phyloP scores from a whole-genome alignment of 73 alveolate species.

The Paramecium biaurelia region DNA sequence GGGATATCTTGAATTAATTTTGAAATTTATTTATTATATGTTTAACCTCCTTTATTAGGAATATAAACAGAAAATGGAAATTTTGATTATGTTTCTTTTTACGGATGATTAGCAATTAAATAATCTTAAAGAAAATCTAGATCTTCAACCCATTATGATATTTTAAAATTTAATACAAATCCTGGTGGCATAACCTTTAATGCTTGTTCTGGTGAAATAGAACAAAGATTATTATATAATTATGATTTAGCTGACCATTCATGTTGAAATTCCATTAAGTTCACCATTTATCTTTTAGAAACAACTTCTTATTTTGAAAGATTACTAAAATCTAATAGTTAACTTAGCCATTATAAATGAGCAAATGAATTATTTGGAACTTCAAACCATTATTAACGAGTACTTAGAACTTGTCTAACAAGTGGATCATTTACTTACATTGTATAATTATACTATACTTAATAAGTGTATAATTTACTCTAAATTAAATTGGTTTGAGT shows the following conservation, averaged over 20 bases:
- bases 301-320: background rate
- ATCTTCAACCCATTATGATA: conserved; percentile 9
- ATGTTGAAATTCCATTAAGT: background rate
- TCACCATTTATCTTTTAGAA: conserved; percentile 35
- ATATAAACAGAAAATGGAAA: background rate
- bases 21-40: background rate
- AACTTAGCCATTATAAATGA: conserved; percentile 7
- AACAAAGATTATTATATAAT: background rate
- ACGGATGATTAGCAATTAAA: background rate
- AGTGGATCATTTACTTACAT: background rate
- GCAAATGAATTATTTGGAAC: background rate
- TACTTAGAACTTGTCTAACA: background rate
- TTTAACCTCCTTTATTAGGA: background rate
- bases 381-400: conserved; percentile 10
- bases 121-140: background rate
- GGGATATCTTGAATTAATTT: background rate
- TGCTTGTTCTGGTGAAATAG: conserved; percentile 5
- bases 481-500: background rate
- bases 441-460: background rate
- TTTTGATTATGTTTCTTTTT: background rate
- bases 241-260: background rate
- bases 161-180: background rate
- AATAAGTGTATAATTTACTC: background rate
- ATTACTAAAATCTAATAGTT: background rate
- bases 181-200: background rate